Conservation (phyloP, 2,329 filamentous ascomycete genomes). For the Emmonsiellopsis sp. region DNA sequence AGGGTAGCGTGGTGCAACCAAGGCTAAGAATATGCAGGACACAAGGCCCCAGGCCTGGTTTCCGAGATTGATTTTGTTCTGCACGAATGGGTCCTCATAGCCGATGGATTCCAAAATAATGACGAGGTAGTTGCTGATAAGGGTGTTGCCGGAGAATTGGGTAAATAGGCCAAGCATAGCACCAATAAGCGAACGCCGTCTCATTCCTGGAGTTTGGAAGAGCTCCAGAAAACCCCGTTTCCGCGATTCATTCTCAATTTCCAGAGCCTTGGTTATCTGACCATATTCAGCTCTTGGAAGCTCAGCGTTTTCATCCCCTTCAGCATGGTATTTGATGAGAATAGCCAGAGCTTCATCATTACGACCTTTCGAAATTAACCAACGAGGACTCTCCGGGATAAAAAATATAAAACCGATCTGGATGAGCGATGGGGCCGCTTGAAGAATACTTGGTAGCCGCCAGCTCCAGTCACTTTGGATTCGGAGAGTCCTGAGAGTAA, state of each 20-base stretch:
- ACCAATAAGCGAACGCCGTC: constrained; percentile 12
- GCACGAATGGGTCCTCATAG: constrained; percentile 21
- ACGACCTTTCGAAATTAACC: constrained; percentile 18
- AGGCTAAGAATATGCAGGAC: constrained; percentile 25
- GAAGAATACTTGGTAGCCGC: constrained; percentile 56
- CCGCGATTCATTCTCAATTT: constrained; percentile 43
- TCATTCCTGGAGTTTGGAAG: constrained; percentile 13
- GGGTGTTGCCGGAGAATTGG: constrained; percentile 33
- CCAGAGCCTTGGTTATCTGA: constrained; percentile 49
- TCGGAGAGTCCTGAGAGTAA: constrained; percentile 35
- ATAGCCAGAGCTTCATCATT: constrained; percentile 18
- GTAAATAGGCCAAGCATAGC: constrained; percentile 20
- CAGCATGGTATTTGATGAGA: constrained; percentile 36
- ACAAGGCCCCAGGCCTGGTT: constrained; percentile 27
- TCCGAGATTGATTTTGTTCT: constrained; percentile 25
- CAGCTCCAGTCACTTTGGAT: constrained; percentile 39
- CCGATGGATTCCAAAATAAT: constrained; percentile 26
- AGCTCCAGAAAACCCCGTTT: constrained; percentile 13
- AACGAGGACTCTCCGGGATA: constrained; percentile 44
- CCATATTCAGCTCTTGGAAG: constrained; percentile 50
- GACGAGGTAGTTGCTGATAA: constrained; percentile 16
- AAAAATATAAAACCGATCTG: constrained; percentile 48
- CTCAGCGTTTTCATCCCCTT: constrained; percentile 39
- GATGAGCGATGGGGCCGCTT: constrained; percentile 49
- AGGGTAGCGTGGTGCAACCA: constrained; percentile 29